phyloP scores from a whole-genome alignment of 257 asterid species.

The Catharanthus roseus region DNA sequence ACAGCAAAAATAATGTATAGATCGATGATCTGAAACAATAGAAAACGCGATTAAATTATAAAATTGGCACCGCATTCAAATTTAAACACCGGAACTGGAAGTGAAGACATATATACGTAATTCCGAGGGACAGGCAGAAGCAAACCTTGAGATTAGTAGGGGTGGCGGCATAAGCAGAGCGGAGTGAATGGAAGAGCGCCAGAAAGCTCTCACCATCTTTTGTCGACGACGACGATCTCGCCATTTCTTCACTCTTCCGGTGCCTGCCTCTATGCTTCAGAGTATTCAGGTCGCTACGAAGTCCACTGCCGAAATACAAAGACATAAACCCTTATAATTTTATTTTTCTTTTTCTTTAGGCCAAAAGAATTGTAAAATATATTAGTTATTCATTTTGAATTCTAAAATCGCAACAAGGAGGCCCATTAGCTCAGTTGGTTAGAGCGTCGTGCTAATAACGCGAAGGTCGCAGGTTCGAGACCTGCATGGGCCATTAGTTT shows the following conservation, averaged over 20 bases:
- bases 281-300: background rate
- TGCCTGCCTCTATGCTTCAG: background rate
- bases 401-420: background rate
- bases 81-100: background rate
- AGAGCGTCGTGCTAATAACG: constrained; percentile 45
- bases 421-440: constrained; percentile 35
- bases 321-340: too few species aligned
- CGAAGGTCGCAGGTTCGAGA: constrained; percentile 46
- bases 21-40: constrained; percentile 62
- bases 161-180: constrained; percentile 61
- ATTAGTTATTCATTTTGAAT: too few species aligned
- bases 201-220: constrained; percentile 48
- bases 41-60: background rate
- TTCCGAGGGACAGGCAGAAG: background rate
- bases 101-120: background rate
- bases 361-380: too few species aligned
- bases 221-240: constrained; percentile 51
- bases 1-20: constrained; percentile 60
- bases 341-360: too few species aligned
- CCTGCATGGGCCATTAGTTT: constrained; percentile 27
- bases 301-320: background rate
- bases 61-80: background rate
- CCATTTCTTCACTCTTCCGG: constrained; percentile 33
- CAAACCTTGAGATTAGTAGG: constrained; percentile 68
- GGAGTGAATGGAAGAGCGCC: constrained; percentile 55